phyloP scores from a whole-genome alignment of 805 yeast species.

The Ogataea naganishii region DNA sequence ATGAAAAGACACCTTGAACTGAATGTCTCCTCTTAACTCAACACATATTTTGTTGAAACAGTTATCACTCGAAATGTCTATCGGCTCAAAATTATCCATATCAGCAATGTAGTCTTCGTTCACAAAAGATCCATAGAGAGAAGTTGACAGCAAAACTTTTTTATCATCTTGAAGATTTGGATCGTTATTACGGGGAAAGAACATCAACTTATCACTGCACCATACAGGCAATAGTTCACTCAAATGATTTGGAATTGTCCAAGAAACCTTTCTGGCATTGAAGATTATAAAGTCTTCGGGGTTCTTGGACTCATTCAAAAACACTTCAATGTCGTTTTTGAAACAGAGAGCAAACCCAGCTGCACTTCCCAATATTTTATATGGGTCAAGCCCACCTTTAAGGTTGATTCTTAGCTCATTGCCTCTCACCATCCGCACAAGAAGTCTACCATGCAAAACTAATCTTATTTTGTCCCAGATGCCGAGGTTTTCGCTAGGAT shows the following conservation, averaged over 20 bases:
- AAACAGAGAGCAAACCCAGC: constrained; percentile 78
- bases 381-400: constrained; percentile 78
- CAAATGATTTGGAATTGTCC: constrained; percentile 71
- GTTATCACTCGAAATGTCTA: constrained; percentile 4
- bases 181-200: constrained; percentile 30
- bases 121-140: constrained; percentile 18
- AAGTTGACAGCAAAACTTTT: constrained; percentile 7
- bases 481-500: constrained; percentile 78
- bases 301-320: constrained; percentile 58
- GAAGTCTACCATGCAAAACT: constrained; percentile 59
- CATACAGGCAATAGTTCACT: constrained; percentile 46
- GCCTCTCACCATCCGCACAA: constrained; percentile 42
- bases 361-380: constrained; percentile 51
- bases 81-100: constrained; percentile 3
- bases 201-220: constrained; percentile 42
- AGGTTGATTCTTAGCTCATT: constrained; percentile 47
- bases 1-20: constrained; percentile 47
- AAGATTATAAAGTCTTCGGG: constrained; percentile 61
- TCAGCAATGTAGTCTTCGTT: constrained; percentile 9
- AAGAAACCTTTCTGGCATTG: constrained; percentile 49
- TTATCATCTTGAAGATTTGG: neutral
- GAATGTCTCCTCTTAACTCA: constrained; percentile 51
- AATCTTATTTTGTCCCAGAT: constrained; percentile 87
- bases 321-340: constrained; percentile 49
- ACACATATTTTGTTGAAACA: constrained; percentile 47